Evolutionary conservation across 805 yeast genomes (phyloP).

Genomic region (Cyberlindnera sargentensis): DNA sequence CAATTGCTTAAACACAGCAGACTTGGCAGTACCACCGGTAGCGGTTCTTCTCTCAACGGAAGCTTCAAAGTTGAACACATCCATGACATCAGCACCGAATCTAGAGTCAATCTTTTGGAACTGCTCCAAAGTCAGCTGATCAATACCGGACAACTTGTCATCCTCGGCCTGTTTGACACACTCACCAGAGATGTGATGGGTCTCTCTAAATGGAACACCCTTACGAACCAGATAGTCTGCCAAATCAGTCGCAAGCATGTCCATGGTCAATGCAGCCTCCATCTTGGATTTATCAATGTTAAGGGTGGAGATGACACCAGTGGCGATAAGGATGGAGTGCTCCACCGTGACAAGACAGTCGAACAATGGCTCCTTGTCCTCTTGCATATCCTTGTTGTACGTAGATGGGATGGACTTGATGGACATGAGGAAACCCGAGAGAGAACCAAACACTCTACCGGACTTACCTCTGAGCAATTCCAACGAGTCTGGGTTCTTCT

Average conservation of each 20-base stretch:
- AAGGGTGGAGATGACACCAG: slow-evolving; percentile 92
- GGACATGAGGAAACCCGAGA: slow-evolving; percentile 95
- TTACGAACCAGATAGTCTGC: slow-evolving; percentile 96
- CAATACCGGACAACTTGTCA: slow-evolving; percentile 71
- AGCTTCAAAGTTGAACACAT: slow-evolving; percentile 85
- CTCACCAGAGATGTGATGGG: slow-evolving; percentile 97
- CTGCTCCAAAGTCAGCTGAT: slow-evolving; percentile 70
- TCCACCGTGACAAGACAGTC: slow-evolving; percentile 87
- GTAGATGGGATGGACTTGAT: slow-evolving; percentile 97
- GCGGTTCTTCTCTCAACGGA: slow-evolving; percentile 97
- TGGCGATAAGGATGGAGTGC: slow-evolving; percentile 89
- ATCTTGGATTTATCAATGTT: slow-evolving; percentile 64
- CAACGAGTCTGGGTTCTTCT: slow-evolving; percentile 95
- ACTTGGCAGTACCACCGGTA: slow-evolving; percentile 93
- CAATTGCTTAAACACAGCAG: slow-evolving; percentile 79
- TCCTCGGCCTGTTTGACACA: slow-evolving; percentile 92
- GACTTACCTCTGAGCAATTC: slow-evolving; percentile 95
- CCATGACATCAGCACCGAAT: slow-evolving; percentile 73
- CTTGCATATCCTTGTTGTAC: slow-evolving; percentile 97
- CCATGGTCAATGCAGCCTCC: slow-evolving; percentile 91
- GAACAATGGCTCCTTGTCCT: slow-evolving; percentile 97
- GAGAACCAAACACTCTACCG: slow-evolving; percentile 93
- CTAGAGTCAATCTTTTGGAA: slow-evolving; percentile 73
- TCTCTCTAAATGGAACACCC: slow-evolving; percentile 98
- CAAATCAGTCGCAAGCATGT: slow-evolving; percentile 97